phyloP scores from a whole-genome alignment of 2,329 filamentous ascomycete species.

The Hymenoscyphus occultus region DNA sequence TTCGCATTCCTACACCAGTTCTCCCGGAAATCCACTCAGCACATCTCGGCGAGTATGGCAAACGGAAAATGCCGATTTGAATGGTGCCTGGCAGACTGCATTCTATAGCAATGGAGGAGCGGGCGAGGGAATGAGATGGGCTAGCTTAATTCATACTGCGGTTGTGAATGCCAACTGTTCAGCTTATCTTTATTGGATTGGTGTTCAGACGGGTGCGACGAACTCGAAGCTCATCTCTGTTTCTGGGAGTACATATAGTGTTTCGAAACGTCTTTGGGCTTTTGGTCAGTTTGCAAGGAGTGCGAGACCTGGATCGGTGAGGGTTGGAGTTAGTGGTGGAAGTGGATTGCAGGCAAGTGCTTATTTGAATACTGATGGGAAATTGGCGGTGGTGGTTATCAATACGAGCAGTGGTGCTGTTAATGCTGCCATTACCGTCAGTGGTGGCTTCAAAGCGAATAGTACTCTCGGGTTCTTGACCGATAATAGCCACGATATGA shows the following conservation, averaged over 20 bases:
- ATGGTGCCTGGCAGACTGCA: conserved; percentile 42
- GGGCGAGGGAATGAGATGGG: conserved; percentile 55
- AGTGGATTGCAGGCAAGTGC: conserved; percentile 11
- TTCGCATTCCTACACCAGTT: conserved; percentile 41
- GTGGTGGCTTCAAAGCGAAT: conserved; percentile 1
- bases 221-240: conserved; percentile 35
- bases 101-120: conserved; percentile 48
- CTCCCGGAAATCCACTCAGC: conserved; percentile 41
- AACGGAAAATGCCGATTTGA: conserved; percentile 49
- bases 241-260: conserved; percentile 9
- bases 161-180: conserved; percentile 48
- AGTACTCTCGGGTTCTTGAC: conserved; percentile 2
- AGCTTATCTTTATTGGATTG: conserved; percentile 56
- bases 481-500: conserved; percentile 11
- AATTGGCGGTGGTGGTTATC: conserved; percentile 9
- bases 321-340: conserved; percentile 14
- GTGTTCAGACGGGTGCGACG: conserved; percentile 33
- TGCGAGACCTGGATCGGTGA: conserved; percentile 22
- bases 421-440: neutral
- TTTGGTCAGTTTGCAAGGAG: conserved; percentile 24
- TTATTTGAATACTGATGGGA: conserved; percentile 14
- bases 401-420: conserved; percentile 7
- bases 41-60: conserved; percentile 48
- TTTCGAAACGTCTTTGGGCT: conserved; percentile 24
- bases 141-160: conserved; percentile 50